A percentile compares a stretch with the other conserved stretches of the same genome.
phyloP scores from a whole-genome alignment of 768 basidiomycete genomes.

The Pulveroboletus sp. region DNA sequence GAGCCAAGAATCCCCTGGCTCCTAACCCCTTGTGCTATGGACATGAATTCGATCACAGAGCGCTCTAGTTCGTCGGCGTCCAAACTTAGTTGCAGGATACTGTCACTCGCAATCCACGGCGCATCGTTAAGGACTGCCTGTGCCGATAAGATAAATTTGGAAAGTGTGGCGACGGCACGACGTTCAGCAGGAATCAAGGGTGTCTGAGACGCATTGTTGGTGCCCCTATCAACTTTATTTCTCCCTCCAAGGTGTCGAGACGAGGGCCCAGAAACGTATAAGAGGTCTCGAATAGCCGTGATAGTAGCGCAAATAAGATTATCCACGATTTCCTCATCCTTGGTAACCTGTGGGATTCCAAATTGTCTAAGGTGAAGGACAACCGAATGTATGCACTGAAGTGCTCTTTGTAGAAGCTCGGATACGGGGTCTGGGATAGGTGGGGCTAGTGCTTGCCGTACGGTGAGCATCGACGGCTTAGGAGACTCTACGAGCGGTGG shows the following conservation, averaged over 20 bases:
- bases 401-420: constrained; percentile 54
- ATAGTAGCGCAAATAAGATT: constrained; percentile 56
- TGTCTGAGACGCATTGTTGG: constrained; percentile 42
- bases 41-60: constrained; percentile 61
- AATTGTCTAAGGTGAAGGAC: constrained; percentile 52
- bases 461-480: not conserved
- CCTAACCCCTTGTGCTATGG: constrained; percentile 49
- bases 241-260: constrained; percentile 51
- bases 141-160: constrained; percentile 80
- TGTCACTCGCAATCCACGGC: constrained; percentile 21
- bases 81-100: constrained; percentile 49
- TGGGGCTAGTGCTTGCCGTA: constrained; percentile 50
- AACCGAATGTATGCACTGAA: constrained; percentile 55
- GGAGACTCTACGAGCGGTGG: not conserved
- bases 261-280: constrained; percentile 58
- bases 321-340: constrained; percentile 57
- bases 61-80: constrained; percentile 73
- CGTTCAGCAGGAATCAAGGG: constrained; percentile 72
- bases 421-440: constrained; percentile 52
- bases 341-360: constrained; percentile 41
- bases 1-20: constrained; percentile 22
- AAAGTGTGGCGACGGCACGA: constrained; percentile 81
- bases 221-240: constrained; percentile 18
- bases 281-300: constrained; percentile 61
- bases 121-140: constrained; percentile 63